phyloP scores from a whole-genome alignment of 768 basidiomycete genomes.

The Auriscalpium microsporum region DNA sequence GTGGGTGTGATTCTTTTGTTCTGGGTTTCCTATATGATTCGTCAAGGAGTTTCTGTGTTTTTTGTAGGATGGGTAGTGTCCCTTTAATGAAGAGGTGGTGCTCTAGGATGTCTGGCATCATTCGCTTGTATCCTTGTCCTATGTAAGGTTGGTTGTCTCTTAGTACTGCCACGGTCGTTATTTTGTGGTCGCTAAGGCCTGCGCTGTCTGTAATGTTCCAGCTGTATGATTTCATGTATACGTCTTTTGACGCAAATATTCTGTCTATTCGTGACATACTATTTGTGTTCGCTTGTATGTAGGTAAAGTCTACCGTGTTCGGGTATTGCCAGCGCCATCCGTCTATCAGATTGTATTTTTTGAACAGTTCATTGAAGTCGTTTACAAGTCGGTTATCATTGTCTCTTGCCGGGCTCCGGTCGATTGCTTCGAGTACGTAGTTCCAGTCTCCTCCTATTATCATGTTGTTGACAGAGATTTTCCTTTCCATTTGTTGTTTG shows the following conservation, averaged over 20 bases:
- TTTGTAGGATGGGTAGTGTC: no score
- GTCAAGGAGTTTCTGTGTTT: background rate
- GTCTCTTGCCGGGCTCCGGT: conserved; percentile 21
- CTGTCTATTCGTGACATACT: background rate
- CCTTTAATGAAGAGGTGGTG: no score
- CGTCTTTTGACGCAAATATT: background rate
- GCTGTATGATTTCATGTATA: background rate
- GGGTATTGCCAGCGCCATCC: background rate
- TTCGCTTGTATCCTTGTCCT: background rate
- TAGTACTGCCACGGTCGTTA: background rate
- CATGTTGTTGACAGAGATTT: conserved; percentile 15
- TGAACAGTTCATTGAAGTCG: background rate
- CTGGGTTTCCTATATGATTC: background rate
- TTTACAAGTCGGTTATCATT: conserved; percentile 12
- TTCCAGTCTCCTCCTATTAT: conserved; percentile 36
- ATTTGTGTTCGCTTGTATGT: background rate
- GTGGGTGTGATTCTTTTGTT: background rate
- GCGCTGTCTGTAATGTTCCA: background rate
- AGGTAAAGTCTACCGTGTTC: background rate
- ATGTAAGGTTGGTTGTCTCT: background rate
- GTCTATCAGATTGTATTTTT: background rate
- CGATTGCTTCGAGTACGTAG: conserved; percentile 30
- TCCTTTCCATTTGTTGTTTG: background rate
- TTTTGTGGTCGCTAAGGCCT: background rate
- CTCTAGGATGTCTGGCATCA: conserved; percentile 12